Evolutionary conservation across 192 early-diverging fungal genomes (phyloP).

Genomic region (Chytriomyces sp.): DNA sequence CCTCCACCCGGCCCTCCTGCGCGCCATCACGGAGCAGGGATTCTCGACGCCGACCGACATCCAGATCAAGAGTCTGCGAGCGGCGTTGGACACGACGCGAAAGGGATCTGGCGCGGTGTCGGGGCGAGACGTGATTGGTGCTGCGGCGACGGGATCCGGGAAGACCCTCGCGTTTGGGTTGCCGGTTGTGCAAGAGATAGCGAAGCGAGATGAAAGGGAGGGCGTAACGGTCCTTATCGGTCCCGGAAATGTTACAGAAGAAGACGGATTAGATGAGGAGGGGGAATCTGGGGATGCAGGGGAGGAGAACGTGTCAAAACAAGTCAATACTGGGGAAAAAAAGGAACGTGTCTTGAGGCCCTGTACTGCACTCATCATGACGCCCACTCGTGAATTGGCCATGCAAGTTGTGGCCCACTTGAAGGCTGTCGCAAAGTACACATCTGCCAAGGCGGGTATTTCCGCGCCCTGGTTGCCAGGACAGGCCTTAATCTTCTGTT

Average conservation of each 20-base stretch:
- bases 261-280: constrained; percentile 79
- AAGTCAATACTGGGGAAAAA: constrained; percentile 3
- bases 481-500: background rate
- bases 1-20: constrained; percentile 57
- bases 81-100: constrained; percentile 59
- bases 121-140: constrained; percentile 83
- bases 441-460: constrained; percentile 25
- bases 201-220: constrained; percentile 16
- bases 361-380: constrained; percentile 73
- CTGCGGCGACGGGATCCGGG: constrained; percentile 76
- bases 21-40: constrained; percentile 69
- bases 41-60: constrained; percentile 86
- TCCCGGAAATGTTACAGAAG: constrained; percentile 19
- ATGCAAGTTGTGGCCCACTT: constrained; percentile 92
- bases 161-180: constrained; percentile 95
- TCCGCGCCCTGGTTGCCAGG: background rate
- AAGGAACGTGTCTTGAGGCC: constrained; percentile 15
- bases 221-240: constrained; percentile 4
- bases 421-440: constrained; percentile 37
- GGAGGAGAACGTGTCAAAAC: constrained; percentile 31
- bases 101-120: constrained; percentile 7
- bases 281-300: constrained; percentile 18
- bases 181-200: constrained; percentile 79
- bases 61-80: constrained; percentile 73
- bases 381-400: constrained; percentile 94